A percentile compares a stretch with the other conserved stretches of the same genome.
These are phyloP conservation scores for Postia placenta DNA, from an alignment of 768 basidiomycete species.

Conservation along the genomic window DNA sequence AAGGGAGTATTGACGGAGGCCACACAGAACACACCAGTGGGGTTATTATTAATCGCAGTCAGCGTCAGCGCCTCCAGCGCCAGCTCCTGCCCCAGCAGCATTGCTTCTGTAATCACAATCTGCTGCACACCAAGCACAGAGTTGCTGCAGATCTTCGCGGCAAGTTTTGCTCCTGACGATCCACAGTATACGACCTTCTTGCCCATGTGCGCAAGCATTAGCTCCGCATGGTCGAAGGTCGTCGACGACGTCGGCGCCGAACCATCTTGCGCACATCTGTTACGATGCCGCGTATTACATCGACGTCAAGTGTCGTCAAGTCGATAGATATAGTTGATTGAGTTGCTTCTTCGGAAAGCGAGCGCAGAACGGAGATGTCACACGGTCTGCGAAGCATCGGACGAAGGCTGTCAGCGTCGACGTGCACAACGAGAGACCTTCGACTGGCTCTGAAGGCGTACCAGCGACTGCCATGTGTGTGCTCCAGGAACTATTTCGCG, in stretches of 20 bases:
- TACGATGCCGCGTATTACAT: constrained; percentile 63
- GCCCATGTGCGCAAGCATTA: constrained; percentile 71
- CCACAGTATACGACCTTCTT: constrained; percentile 80
- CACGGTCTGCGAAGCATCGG: constrained; percentile 57
- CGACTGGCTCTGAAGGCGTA: constrained; percentile 69
- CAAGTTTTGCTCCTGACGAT: constrained; percentile 72
- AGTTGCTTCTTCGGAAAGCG: constrained; percentile 31
- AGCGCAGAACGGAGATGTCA: constrained; percentile 57
- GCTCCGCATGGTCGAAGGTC: constrained; percentile 50
- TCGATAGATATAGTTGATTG: constrained; percentile 69
- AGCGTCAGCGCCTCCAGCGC: constrained; percentile 73
- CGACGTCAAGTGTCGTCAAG: constrained; percentile 86
- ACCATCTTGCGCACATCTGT: constrained; percentile 38
- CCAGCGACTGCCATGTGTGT: constrained; percentile 51
- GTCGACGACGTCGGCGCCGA: constrained; percentile 79
- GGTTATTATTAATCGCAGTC: constrained; percentile 79
- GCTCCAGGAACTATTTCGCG: constrained; percentile 46
- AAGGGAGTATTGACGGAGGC: constrained; percentile 86
- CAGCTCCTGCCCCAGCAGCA: constrained; percentile 80
- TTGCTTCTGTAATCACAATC: constrained; percentile 82
- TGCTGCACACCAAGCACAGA: constrained; percentile 50
- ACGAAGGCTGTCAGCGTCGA: constrained; percentile 43
- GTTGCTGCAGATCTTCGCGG: constrained; percentile 91
- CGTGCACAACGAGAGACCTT: constrained; percentile 1
- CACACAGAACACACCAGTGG: constrained; percentile 80